Percentiles rank a stretch among this genome's conserved stretches.
Evolutionary conservation across 2,329 filamentous ascomycete species (phyloP).

Genomic region (Fusarium longipes): DNA sequence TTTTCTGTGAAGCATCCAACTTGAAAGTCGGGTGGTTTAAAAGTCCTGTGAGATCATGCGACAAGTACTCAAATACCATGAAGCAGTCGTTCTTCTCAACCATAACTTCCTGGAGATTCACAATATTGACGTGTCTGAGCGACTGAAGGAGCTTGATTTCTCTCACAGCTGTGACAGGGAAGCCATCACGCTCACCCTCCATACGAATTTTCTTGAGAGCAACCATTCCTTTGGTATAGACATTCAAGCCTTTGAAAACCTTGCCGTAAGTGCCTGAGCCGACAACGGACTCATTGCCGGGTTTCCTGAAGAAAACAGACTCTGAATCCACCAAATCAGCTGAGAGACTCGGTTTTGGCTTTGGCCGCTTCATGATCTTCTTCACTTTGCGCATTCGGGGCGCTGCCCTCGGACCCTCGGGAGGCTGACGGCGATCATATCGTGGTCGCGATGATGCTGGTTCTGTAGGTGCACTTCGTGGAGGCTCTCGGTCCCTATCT

Average conservation of each 20-base stretch:
- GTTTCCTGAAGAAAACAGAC: constrained; percentile 94
- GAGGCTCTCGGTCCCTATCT: constrained; percentile 57
- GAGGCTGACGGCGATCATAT: constrained; percentile 49
- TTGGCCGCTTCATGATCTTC: constrained; percentile 75
- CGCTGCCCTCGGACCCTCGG: constrained; percentile 51
- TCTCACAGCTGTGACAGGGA: constrained; percentile 89
- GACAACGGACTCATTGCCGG: constrained; percentile 96
- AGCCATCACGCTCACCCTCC: constrained; percentile 91
- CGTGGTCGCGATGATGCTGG: constrained; percentile 61
- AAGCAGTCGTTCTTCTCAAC: constrained; percentile 98
- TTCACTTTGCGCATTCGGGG: constrained; percentile 72
- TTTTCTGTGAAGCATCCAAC: constrained; percentile 86
- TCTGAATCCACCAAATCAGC: constrained; percentile 81
- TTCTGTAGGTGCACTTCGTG: constrained; percentile 63
- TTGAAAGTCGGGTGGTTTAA: constrained; percentile 94
- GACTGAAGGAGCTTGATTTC: constrained; percentile 94
- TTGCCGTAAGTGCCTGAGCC: constrained; percentile 96
- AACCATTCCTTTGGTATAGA: constrained; percentile 86
- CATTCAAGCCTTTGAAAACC: constrained; percentile 92
- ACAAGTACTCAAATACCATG: constrained; percentile 99
- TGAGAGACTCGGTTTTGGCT: constrained; percentile 75
- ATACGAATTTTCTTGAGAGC: constrained; percentile 92
- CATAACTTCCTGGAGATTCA: constrained; percentile 91
- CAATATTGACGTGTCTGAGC: constrained; percentile 83
- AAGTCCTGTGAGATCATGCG: constrained; percentile 93